phyloP scores from a whole-genome alignment of 371 early-diverging fungal genomes.

The Mortierella polycephala region DNA sequence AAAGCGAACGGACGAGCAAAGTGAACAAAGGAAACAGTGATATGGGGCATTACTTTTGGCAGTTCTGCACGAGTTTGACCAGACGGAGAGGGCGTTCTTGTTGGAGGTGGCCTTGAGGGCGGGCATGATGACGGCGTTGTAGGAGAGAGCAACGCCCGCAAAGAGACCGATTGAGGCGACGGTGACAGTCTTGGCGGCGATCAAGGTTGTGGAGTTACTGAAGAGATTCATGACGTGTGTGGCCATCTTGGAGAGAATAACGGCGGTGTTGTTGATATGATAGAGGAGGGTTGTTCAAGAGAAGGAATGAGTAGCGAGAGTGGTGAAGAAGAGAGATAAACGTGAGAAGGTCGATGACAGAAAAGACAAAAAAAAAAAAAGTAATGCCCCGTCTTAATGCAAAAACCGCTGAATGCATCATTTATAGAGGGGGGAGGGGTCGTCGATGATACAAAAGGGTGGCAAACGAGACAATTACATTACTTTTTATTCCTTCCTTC shows the following conservation, averaged over 20 bases:
- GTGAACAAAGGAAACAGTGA: not conserved
- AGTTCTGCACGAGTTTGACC: conserved; percentile 19
- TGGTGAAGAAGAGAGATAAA: not conserved
- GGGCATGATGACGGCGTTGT: conserved; percentile 28
- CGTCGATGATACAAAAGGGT: not conserved
- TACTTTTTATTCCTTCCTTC: not conserved
- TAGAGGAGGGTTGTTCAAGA: not conserved
- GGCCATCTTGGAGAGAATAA: no score
- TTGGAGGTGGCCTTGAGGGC: conserved; percentile 13
- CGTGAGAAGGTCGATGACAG: not conserved
- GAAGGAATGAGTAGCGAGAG: not conserved
- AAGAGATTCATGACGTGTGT: not conserved
- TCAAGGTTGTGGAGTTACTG: conserved; percentile 14
- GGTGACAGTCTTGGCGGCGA: conserved; percentile 19
- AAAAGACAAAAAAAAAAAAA: not conserved
- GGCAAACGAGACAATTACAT: not conserved
- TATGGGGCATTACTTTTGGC: conserved; percentile 7
- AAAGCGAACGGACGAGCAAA: not conserved
- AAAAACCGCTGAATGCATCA: no score
- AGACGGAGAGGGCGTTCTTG: conserved; percentile 21
- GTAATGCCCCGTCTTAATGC: not conserved
- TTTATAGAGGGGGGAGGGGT: no score
- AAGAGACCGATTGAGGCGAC: conserved; percentile 36
- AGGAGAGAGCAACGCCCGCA: conserved; percentile 28
- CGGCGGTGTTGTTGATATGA: not conserved